These are phyloP conservation scores for Gossypium anomalum DNA, from an alignment of 345 rosid genomes.

Conservation along the genomic window DNA sequence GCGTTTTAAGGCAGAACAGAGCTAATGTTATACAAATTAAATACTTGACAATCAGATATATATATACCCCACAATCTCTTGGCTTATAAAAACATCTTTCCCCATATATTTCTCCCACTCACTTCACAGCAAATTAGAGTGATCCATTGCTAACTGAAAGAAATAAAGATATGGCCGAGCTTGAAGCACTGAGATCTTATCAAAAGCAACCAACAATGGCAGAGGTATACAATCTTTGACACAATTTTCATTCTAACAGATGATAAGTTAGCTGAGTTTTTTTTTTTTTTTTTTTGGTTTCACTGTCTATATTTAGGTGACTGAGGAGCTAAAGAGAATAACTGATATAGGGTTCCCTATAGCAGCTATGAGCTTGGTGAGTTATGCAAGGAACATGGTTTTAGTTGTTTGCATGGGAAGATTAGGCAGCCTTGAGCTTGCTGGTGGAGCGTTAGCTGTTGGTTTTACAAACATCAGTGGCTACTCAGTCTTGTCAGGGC, in stretches of 20 bases:
- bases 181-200: constrained; percentile 36
- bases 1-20: background rate
- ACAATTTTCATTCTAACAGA: background rate
- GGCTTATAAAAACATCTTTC: constrained; percentile 16
- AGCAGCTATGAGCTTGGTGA: constrained; percentile 62
- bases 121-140: background rate
- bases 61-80: background rate
- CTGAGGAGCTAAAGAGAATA: constrained; percentile 65
- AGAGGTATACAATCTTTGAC: constrained; percentile 47
- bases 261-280: background rate
- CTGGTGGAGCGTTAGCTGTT: constrained; percentile 84
- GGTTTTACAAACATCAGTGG: constrained; percentile 96
- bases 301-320: constrained; percentile 33
- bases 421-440: constrained; percentile 84
- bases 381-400: constrained; percentile 73
- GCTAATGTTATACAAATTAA: background rate
- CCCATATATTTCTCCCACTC: constrained; percentile 12
- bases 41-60: background rate
- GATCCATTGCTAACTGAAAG: background rate
- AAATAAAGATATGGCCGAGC: constrained; percentile 26
- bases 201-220: constrained; percentile 48
- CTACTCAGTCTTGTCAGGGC: constrained; percentile 79
- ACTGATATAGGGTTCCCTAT: constrained; percentile 67
- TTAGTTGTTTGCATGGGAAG: constrained; percentile 80
- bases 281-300: background rate